Percentiles rank a stretch among this genome's conserved stretches.
phyloP scores from a whole-genome alignment of 1,139 yeast genomes.

The Saccharomyces hybrid region DNA sequence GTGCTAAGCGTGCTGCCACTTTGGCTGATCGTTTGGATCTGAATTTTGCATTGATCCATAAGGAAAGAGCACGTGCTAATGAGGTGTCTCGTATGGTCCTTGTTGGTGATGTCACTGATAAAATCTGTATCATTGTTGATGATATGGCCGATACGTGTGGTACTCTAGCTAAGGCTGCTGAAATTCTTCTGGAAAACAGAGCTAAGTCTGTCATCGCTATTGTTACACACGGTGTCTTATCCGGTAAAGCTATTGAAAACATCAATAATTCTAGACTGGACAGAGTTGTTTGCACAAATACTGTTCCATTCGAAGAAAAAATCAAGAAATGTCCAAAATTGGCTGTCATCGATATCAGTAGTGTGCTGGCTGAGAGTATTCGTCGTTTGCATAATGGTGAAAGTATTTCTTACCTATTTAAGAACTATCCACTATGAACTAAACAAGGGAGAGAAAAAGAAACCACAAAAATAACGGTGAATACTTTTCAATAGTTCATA shows the following conservation, averaged over 20 bases:
- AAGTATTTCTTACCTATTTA: slow-evolving; percentile 82
- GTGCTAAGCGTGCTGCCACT: slow-evolving; percentile 96
- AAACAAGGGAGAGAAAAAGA: neutral
- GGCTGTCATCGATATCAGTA: slow-evolving; percentile 76
- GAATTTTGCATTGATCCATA: slow-evolving; percentile 48
- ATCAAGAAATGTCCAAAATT: slow-evolving; percentile 61
- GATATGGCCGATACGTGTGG: slow-evolving; percentile 99
- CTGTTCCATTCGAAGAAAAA: slow-evolving; percentile 85
- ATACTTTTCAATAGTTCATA: neutral
- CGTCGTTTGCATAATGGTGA: slow-evolving; percentile 97
- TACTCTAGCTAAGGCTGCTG: slow-evolving; percentile 92
- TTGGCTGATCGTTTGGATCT: slow-evolving; percentile 87
- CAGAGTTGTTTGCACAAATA: slow-evolving; percentile 84
- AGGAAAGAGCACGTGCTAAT: too few relatives aligned
- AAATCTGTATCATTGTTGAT: slow-evolving; percentile 84
- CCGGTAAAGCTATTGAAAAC: slow-evolving; percentile 80
- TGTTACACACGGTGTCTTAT: slow-evolving; percentile 79
- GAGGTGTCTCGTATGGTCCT: too few relatives aligned
- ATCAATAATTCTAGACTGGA: slow-evolving; percentile 72
- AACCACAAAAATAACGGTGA: neutral
- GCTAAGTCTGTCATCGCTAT: slow-evolving; percentile 48
- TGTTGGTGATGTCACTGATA: slow-evolving; percentile 49
- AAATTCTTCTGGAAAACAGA: slow-evolving; percentile 68
- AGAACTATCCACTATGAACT: slow-evolving; percentile 50
- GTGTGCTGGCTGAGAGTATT: slow-evolving; percentile 91